A percentile compares a stretch with the other conserved stretches of the same genome.
phyloP scores from a whole-genome alignment of 768 basidiomycete genomes.

The Auriscalpium orientale region DNA sequence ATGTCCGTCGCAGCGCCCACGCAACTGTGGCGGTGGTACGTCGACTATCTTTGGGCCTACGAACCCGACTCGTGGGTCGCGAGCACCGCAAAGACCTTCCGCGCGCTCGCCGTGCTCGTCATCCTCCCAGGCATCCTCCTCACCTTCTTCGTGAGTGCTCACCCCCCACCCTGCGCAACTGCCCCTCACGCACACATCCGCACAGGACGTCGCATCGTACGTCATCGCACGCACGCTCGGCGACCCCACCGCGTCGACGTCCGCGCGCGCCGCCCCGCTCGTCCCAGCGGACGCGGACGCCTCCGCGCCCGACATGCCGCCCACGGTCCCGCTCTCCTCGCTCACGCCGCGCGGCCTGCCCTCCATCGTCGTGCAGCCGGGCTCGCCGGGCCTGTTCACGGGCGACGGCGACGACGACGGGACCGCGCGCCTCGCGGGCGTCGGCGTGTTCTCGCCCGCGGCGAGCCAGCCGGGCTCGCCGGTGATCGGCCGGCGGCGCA shows the following conservation, averaged over 20 bases:
- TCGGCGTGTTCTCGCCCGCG: conserved; percentile 67
- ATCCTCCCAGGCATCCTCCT: conserved; percentile 47
- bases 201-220: conserved; percentile 73
- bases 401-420: conserved; percentile 10
- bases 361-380: conserved; percentile 6
- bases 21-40: conserved; percentile 51
- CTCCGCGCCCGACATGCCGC: conserved; percentile 17
- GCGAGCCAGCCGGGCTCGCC: conserved; percentile 63
- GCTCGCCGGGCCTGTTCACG: conserved; percentile 5
- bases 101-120: conserved; percentile 51
- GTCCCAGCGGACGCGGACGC: conserved; percentile 16
- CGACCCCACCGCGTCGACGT: conserved; percentile 65
- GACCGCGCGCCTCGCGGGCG: conserved; percentile 44
- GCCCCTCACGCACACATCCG: neutral
- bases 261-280: conserved; percentile 22
- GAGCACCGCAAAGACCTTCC: conserved; percentile 52
- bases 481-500: conserved; percentile 22
- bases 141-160: conserved; percentile 52
- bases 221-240: conserved; percentile 78
- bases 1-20: conserved; percentile 28
- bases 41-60: conserved; percentile 59
- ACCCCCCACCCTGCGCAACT: neutral
- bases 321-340: neutral
- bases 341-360: neutral
- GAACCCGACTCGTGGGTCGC: conserved; percentile 60